Evolutionary conservation across 257 asterid species (phyloP).

Genomic region (Nicotiana tomentosiformis): DNA sequence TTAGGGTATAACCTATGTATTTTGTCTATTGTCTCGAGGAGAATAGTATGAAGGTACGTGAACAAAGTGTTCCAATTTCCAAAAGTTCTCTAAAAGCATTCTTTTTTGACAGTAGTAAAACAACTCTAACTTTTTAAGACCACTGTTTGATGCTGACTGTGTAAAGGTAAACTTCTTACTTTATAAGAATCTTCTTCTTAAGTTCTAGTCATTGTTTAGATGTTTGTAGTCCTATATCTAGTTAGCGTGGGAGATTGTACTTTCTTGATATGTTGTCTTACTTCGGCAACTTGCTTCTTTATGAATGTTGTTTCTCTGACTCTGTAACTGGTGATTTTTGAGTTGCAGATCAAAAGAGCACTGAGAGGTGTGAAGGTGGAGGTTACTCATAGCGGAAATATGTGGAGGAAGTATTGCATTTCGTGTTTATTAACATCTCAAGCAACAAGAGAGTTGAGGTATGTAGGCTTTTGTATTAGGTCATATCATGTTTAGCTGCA

Average conservation of each 20-base stretch:
- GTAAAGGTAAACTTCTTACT: slow-evolving; percentile 55
- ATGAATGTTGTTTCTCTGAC: not conserved
- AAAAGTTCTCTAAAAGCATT: too few species aligned
- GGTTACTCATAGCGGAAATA: slow-evolving; percentile 94
- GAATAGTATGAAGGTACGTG: too few species aligned
- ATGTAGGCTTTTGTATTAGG: slow-evolving; percentile 17
- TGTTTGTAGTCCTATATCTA: not conserved
- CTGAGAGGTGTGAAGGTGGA: slow-evolving; percentile 93
- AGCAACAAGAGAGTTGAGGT: slow-evolving; percentile 87
- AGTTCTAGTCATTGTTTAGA: not conserved
- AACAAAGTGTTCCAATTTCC: too few species aligned
- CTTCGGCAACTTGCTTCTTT: not conserved
- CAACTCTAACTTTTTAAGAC: slow-evolving; percentile 18
- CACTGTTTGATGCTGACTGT: slow-evolving; percentile 87
- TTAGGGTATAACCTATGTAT: too few species aligned
- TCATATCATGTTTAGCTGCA: not conserved
- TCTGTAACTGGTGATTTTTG: not conserved
- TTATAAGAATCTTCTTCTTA: not conserved
- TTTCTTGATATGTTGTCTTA: not conserved
- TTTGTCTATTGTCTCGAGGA: too few species aligned
- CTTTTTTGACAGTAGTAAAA: too few species aligned
- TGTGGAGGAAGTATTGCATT: slow-evolving; percentile 89
- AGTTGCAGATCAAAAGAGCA: slow-evolving; percentile 77
- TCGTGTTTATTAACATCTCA: slow-evolving; percentile 78
- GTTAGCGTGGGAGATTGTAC: not conserved